These are phyloP conservation scores for Phytophthora pistaciae DNA, from an alignment of 352 stramenopile genomes.

Conservation along the genomic window DNA sequence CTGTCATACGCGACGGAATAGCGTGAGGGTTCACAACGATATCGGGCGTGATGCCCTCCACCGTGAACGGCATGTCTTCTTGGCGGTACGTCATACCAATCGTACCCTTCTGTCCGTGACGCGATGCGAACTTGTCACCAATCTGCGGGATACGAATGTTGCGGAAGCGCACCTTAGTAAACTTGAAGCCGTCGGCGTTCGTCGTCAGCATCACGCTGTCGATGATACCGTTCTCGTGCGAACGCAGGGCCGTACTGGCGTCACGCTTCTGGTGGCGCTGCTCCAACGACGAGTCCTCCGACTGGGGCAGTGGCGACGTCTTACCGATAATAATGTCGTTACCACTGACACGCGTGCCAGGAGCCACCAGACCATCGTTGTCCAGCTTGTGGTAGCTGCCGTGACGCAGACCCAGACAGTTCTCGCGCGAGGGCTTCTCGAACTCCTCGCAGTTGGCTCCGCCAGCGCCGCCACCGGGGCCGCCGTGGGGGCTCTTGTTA, in stretches of 20 bases:
- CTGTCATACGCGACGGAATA: slow-evolving; percentile 99
- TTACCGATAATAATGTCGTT: slow-evolving; percentile 99
- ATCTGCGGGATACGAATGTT: slow-evolving; percentile 99
- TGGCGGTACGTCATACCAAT: slow-evolving; percentile 99
- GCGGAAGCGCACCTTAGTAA: slow-evolving; percentile 98
- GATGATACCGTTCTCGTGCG: slow-evolving; percentile 99
- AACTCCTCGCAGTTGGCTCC: slow-evolving; percentile 92
- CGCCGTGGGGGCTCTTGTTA: slow-evolving; percentile 86
- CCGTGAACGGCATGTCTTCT: slow-evolving; percentile 99
- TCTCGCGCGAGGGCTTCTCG: slow-evolving; percentile 97
- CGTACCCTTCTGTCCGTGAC: slow-evolving; percentile 93
- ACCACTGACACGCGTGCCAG: slow-evolving; percentile 97
- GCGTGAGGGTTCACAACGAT: slow-evolving; percentile 99
- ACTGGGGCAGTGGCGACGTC: slow-evolving; percentile 92
- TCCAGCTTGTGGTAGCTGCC: slow-evolving; percentile 99
- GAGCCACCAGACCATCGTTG: slow-evolving; percentile 97
- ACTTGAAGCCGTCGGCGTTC: slow-evolving; percentile 97
- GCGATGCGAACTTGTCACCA: slow-evolving; percentile 98
- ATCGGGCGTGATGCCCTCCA: slow-evolving; percentile 99
- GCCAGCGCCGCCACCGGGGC: slow-evolving; percentile 56
- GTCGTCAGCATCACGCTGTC: slow-evolving; percentile 99
- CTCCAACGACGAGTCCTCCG: slow-evolving; percentile 83
- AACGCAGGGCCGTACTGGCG: slow-evolving; percentile 96
- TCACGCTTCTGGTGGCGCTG: slow-evolving; percentile 97
- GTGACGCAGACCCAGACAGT: slow-evolving; percentile 94